Conservation (phyloP, 257 asterid species). For the Phtheirospermum japonicum region DNA sequence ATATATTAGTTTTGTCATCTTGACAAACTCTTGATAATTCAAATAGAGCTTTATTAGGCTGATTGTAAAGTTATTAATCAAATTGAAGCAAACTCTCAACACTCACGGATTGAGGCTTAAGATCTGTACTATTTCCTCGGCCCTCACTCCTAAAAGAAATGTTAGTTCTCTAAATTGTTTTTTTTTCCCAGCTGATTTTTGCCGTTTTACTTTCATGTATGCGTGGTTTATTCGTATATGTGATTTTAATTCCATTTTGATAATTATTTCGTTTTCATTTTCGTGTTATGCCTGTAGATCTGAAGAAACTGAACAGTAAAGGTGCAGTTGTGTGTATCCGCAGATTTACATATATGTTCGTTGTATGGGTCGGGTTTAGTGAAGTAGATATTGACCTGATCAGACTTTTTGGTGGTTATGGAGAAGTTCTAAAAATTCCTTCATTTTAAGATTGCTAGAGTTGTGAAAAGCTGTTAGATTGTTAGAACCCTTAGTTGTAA, state of each 20-base stretch:
- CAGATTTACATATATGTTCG: slow-evolving; percentile 44
- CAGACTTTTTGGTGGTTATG: slow-evolving; percentile 72
- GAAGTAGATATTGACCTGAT: slow-evolving; percentile 44
- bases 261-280: no score
- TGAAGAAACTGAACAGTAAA: slow-evolving; percentile 55
- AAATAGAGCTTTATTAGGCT: no score
- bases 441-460: slow-evolving; percentile 17
- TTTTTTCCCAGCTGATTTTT: not conserved
- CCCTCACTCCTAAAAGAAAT: slow-evolving; percentile 24
- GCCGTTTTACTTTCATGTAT: not conserved
- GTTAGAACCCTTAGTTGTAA: slow-evolving; percentile 20
- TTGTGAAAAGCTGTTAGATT: slow-evolving; percentile 7
- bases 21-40: no score
- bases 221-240: no score
- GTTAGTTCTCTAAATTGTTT: slow-evolving; percentile 20
- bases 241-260: no score
- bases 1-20: no score
- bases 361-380: slow-evolving; percentile 32
- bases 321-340: slow-evolving; percentile 32
- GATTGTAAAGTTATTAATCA: no score
- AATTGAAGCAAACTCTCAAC: no score
- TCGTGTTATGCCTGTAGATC: slow-evolving; percentile 86
- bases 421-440: slow-evolving; percentile 52
- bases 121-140: slow-evolving; percentile 24
- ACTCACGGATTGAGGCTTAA: no score